Evolutionary conservation across 805 yeast species (phyloP), one percentile per base, ranked within the genome.

Genomic region (Saturnispora serradocipensis): DNA sequence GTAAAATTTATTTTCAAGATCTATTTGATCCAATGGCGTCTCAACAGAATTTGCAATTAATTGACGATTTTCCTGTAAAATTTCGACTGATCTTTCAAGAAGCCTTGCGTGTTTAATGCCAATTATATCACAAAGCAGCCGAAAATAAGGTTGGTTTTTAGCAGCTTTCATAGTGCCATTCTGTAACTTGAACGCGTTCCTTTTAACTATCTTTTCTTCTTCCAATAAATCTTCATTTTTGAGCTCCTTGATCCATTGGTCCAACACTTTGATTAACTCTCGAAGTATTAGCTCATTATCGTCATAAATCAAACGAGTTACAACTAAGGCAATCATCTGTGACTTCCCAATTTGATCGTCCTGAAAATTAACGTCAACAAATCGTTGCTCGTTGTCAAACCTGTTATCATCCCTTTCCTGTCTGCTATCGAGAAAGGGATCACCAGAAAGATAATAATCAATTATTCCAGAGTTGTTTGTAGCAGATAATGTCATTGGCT

Each of bases 361-460:
- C 11, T 65, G 55, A 36, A 64, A 46, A 2, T 24, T 43, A 2
- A 51, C 51, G n/a, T 56, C 56, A 10, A 44, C 43, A 46, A 62
- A 64, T 9, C 35, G 27, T 13, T 58, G 44, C 34, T 61, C 61
- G 13, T 42, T 42, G 20, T 54, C 50, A 34, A 49, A 28, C 56
- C 32, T 35, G 51, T 52, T 28, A 20, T 48, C 46, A 68, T 61
- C 15, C 62, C 65, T 24, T 60, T 65, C 52, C 70, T 72, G 52
- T 65, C 71, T 30, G 70, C 58, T 11, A 58, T 64, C 45, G 64
- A 66, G 20, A 71, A 67, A 43, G 16, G 58, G 50, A 45, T 80
- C 80, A 24, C 95, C 96, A 5, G 81, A 72, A 35, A 79, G 73
- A 55, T 84, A 74, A 58, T 74, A 91, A 43, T 73, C 69, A 54